Conservation (phyloP, 108 stramenopile species). For the Nannochloropsis salina region DNA sequence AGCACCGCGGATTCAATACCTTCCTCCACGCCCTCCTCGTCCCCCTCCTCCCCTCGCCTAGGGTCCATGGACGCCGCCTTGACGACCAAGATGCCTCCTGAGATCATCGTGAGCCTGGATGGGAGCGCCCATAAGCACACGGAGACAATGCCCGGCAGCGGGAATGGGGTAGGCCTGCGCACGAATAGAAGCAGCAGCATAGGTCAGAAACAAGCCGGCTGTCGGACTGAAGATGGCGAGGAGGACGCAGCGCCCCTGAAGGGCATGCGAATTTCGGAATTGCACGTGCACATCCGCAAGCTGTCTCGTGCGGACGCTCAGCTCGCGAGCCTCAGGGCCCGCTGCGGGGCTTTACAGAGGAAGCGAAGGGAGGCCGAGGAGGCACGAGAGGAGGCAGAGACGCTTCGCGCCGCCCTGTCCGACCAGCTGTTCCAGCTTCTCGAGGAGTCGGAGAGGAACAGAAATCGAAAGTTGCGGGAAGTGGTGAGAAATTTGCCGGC, state of each 20-base stretch:
- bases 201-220: no score
- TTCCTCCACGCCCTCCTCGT: background rate
- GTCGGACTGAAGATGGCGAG: no score
- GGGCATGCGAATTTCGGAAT: background rate
- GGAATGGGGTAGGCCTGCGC: no score
- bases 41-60: constrained; percentile 8
- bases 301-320: background rate
- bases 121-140: no score
- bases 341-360: background rate
- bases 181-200: no score
- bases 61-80: background rate
- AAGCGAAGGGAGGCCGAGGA: background rate
- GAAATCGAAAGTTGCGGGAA: background rate
- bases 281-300: background rate
- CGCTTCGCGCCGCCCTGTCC: background rate
- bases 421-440: background rate
- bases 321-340: background rate
- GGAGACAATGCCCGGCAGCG: no score
- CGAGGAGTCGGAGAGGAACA: background rate
- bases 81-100: no score
- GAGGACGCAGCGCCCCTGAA: no score
- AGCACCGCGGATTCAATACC: background rate
- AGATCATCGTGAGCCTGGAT: no score
- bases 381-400: background rate
- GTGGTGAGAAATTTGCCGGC: background rate